Conservation (phyloP, 352 stramenopile genomes). For the Pythium brassicae region DNA sequence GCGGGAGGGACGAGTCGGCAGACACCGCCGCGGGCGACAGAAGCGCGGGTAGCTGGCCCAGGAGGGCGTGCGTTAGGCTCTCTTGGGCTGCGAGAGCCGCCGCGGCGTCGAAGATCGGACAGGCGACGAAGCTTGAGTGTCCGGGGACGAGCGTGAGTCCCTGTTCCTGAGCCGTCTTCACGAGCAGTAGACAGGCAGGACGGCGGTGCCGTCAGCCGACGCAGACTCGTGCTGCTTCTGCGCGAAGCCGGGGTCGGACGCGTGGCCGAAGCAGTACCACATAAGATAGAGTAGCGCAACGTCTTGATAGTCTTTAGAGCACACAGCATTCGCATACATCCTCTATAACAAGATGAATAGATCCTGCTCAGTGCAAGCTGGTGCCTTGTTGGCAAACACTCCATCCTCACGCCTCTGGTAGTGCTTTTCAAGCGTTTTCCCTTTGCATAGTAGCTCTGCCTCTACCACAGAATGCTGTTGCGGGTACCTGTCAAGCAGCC, state of each 20-base stretch:
- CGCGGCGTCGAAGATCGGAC: too few relatives aligned
- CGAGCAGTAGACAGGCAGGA: not conserved
- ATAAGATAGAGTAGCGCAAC: not conserved
- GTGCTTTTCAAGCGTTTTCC: not conserved
- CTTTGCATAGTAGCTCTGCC: too few relatives aligned
- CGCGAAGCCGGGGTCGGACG: not conserved
- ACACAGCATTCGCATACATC: not conserved
- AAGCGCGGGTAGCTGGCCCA: too few relatives aligned
- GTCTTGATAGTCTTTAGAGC: slow-evolving; percentile 1
- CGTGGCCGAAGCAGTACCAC: slow-evolving; percentile 2
- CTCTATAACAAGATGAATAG: not conserved
- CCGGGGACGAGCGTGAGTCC: slow-evolving; percentile 3
- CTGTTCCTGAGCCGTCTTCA: slow-evolving; percentile 10
- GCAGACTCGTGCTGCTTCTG: slow-evolving; percentile 4
- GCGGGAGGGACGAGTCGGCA: too few relatives aligned
- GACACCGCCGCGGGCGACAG: too few relatives aligned
- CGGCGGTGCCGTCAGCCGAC: not conserved
- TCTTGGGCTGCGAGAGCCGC: too few relatives aligned
- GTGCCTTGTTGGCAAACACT: not conserved
- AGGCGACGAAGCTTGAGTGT: too few relatives aligned
- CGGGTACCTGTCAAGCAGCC: too few relatives aligned
- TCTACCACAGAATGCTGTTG: too few relatives aligned
- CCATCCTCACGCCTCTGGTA: not conserved
- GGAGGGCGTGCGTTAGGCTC: too few relatives aligned
- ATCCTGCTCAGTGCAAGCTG: not conserved